Evolutionary conservation across 1,284 basidiomycete genomes (phyloP).

Genomic region (Rhodofomes roseus): DNA sequence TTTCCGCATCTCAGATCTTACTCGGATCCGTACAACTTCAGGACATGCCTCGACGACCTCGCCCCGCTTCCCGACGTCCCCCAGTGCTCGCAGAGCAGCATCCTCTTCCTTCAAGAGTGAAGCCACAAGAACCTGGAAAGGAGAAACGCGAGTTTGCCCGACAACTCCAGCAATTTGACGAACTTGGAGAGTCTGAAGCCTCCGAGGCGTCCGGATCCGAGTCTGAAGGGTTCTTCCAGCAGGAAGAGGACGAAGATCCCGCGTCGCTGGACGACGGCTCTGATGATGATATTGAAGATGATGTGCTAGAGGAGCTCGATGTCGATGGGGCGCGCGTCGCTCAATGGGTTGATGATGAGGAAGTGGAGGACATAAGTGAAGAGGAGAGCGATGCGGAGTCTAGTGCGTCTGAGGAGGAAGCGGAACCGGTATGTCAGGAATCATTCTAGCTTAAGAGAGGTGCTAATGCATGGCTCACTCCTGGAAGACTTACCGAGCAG

Average conservation of each 20-base stretch:
- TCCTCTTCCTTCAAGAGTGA: not conserved
- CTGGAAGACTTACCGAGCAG: slow-evolving; percentile 34
- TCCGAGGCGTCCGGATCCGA: not conserved
- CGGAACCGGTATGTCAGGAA: slow-evolving; percentile 21
- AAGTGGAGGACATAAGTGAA: slow-evolving; percentile 23
- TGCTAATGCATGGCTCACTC: no score
- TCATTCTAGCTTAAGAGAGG: no score
- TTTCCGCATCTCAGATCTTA: not conserved
- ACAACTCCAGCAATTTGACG: not conserved
- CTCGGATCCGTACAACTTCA: not conserved
- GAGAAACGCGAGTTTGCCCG: not conserved
- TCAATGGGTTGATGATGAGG: slow-evolving; percentile 34
- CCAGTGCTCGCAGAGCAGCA: slow-evolving; percentile 6
- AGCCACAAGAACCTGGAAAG: not conserved
- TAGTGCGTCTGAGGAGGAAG: slow-evolving; percentile 18
- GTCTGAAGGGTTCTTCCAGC: slow-evolving; percentile 7
- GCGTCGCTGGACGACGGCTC: slow-evolving; percentile 2
- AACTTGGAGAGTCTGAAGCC: not conserved
- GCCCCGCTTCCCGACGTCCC: slow-evolving; percentile 22
- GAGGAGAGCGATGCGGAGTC: slow-evolving; percentile 17
- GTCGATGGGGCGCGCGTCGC: slow-evolving; percentile 27
- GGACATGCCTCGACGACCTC: slow-evolving; percentile 28
- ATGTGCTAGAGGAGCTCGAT: slow-evolving; percentile 22
- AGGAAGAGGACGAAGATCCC: slow-evolving; percentile 11
- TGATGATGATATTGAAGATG: slow-evolving; percentile 1